phyloP scores from a whole-genome alignment of 2,329 filamentous ascomycete species.

The Scytalidium lignicola region DNA sequence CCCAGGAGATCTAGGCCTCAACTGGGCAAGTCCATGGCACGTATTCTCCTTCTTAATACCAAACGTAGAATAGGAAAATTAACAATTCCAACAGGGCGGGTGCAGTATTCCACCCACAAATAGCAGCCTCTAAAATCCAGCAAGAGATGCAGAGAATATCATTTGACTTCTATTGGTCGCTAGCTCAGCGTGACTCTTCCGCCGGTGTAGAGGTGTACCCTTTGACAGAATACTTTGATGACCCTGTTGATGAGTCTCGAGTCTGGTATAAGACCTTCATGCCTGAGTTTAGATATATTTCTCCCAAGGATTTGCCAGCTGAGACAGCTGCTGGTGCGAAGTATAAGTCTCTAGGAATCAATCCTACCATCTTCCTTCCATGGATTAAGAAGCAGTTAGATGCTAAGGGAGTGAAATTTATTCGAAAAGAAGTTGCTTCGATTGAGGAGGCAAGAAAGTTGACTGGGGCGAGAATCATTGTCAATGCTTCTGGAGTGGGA shows the following conservation, averaged over 20 bases:
- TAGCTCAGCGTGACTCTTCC: conserved; percentile 13
- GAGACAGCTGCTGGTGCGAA: conserved; percentile 13
- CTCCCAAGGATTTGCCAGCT: conserved; percentile 8
- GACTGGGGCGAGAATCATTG: conserved; percentile 10
- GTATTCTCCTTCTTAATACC: background rate
- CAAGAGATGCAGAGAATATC: conserved; percentile 18
- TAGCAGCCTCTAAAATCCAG: conserved; percentile 3
- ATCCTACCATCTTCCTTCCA: conserved; percentile 15
- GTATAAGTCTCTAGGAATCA: conserved; percentile 20
- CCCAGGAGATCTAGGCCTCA: conserved; percentile 16
- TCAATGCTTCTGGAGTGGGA: conserved; percentile 21
- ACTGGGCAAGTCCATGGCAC: conserved; percentile 25
- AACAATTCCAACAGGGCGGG: conserved; percentile 14
- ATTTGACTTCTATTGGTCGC: conserved; percentile 17
- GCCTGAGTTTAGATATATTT: conserved; percentile 14
- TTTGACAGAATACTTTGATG: conserved; percentile 21
- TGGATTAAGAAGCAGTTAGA: conserved; percentile 15
- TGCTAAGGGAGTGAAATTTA: conserved; percentile 16
- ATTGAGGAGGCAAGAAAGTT: conserved; percentile 10
- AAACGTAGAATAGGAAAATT: background rate
- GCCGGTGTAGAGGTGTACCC: conserved; percentile 18
- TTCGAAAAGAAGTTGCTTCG: conserved; percentile 11
- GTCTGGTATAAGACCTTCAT: conserved; percentile 18
- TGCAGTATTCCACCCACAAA: conserved; percentile 22
- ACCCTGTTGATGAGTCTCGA: conserved; percentile 7